Evolutionary conservation across 2,329 filamentous ascomycete species (phyloP), one percentile per base, ranked within the genome.

Genomic region (Venturia pyrina): DNA sequence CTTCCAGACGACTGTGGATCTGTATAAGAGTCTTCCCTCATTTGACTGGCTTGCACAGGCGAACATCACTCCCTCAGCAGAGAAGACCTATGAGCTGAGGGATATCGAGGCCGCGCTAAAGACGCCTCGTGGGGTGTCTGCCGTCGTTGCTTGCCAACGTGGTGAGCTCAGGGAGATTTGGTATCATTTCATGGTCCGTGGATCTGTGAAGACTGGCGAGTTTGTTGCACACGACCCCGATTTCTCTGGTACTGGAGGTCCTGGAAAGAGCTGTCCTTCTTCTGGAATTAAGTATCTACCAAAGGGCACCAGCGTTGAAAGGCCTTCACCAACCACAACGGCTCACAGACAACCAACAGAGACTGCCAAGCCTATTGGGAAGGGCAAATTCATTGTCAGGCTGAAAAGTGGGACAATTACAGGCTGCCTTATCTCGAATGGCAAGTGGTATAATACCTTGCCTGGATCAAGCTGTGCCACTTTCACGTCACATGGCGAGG

Each of bases 361-460:
- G n/a, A 76, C 75, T 5, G 72, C 73, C 8, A 69, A 67, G 0
- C 78, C 83, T 71, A 75, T 77, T n/a, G 87, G 86, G 1, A 81
- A 77, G 43, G 88, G 88, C 0, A 83, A 82, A 69, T 73, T 90
- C 50, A 82, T 86, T 65, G 85, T 88, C 4, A 72, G 28, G 34
- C 41, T 80, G 34, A 77, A 79, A 5, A 74, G 76, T n/a, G 81
- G 83, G 2, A 72, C 71, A 19, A 72, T 77, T 61, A 80, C 78
- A 10, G 88, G 88, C 17, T 90, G 87, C 70, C 80, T 90, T 66
- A 90, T 90, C 72, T 82, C 82, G 65, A 79, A 76, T 11, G 88
- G 88, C 0, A 84, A 82, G 0, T 91, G 88, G 88, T 90, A 88
- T 72, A 81, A 81, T 0, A 81, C 80, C 1, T 87, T 65, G 10